phyloP scores from a whole-genome alignment of 768 basidiomycete genomes.

The Boletus tomentosulus region DNA sequence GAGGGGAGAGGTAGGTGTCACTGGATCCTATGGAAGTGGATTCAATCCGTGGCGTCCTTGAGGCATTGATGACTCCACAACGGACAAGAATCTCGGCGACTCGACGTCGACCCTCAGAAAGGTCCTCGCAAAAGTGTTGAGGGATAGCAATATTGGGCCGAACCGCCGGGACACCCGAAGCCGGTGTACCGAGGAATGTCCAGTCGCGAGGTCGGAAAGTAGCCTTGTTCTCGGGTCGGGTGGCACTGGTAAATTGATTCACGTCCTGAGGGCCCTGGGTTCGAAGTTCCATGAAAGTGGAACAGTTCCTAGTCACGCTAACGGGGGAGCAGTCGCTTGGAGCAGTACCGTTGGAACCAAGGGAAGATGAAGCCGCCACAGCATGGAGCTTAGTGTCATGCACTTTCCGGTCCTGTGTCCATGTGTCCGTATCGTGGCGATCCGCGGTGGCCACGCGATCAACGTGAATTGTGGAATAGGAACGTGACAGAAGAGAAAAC shows the following conservation, averaged over 20 bases:
- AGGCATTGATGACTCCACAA: slow-evolving; percentile 15
- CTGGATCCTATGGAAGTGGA: not conserved
- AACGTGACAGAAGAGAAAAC: slow-evolving; percentile 8
- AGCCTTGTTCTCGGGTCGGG: not conserved
- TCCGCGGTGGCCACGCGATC: slow-evolving; percentile 16
- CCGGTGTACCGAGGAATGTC: slow-evolving; percentile 4
- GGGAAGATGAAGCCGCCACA: slow-evolving; percentile 9
- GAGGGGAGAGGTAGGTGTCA: not conserved
- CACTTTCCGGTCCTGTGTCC: slow-evolving; percentile 7
- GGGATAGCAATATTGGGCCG: not conserved
- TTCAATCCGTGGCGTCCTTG: not conserved
- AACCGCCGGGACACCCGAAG: not conserved
- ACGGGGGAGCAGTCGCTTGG: not conserved
- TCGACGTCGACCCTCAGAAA: slow-evolving; percentile 16
- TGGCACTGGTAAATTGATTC: not conserved
- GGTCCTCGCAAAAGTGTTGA: slow-evolving; percentile 1
- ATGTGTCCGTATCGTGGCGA: slow-evolving; percentile 28
- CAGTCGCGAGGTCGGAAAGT: not conserved
- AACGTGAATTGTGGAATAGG: slow-evolving; percentile 6
- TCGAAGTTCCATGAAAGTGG: slow-evolving; percentile 5
- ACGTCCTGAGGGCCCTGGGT: not conserved
- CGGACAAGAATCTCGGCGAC: slow-evolving; percentile 19
- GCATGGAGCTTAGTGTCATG: slow-evolving; percentile 9
- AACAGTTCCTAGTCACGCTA: not conserved
- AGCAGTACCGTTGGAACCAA: slow-evolving; percentile 3